phyloP scores from a whole-genome alignment of 306 rosid genomes.

The Hippophae tibetana region DNA sequence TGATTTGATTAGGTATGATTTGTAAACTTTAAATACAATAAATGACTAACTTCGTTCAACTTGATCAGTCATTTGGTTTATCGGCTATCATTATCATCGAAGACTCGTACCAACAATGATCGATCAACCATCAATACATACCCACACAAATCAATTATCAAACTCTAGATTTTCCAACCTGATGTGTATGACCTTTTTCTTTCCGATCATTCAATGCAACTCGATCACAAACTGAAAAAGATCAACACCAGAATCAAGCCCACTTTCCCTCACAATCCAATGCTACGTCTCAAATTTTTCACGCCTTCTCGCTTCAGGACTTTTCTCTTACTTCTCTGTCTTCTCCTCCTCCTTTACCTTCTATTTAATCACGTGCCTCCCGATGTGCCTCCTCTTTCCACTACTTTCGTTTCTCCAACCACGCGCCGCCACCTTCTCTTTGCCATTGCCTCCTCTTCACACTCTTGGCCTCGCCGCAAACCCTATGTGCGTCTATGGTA shows the following conservation, averaged over 20 bases:
- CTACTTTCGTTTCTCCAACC: conserved; percentile 20
- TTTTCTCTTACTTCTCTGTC: conserved; percentile 38
- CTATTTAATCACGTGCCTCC: conserved; percentile 22
- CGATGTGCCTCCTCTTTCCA: not conserved
- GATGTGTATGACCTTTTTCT: no score
- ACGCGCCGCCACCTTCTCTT: conserved; percentile 68
- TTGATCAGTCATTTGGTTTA: no score
- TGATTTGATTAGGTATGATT: no score
- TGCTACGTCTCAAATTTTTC: conserved; percentile 5
- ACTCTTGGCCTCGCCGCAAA: conserved; percentile 53
- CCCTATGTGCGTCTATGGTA: conserved; percentile 58
- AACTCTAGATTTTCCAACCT: no score
- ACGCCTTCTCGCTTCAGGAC: conserved; percentile 26
- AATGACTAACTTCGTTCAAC: no score
- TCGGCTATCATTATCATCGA: no score
- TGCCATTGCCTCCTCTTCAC: conserved; percentile 58
- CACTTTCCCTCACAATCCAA: not conserved
- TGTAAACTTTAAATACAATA: no score
- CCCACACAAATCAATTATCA: no score
- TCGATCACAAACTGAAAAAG: no score
- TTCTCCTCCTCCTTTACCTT: conserved; percentile 34
- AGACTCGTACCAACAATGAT: no score
- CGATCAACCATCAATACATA: no score
- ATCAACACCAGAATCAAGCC: not conserved
- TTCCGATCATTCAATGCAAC: no score